Base-by-base conservation (phyloP, 306 rosid genomes). In the Malus fusca region DNA sequence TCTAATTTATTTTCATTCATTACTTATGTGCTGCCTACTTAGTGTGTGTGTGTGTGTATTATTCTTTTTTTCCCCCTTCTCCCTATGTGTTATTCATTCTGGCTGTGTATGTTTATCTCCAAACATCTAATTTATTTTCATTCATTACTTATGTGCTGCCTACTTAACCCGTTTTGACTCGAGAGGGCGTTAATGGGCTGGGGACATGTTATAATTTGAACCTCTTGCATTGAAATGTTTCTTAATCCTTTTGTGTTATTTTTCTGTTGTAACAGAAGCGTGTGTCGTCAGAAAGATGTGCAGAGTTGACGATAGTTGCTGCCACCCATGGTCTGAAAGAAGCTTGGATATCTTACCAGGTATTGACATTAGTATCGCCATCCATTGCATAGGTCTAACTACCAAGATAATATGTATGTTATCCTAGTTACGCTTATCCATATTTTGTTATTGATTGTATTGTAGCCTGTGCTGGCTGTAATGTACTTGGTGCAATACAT, bases 281-380 rank as follows among this genome's bases (percentile, higher is more conserved):
- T 11, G 85, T 95, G 28, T 79, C 97, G 22, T 83, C 97, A 30
- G 98, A 90, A 89, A 89, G 72, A 82, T 95, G 98, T 69, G 97
- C 92, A 2, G 96, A 95, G 88, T 88, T 90, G 77, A 88, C 93
- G 44, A 92, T 95, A 81, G 88, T 95, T 85, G 97, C 98, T 68
- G 92, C 97, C 30, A 84, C 90, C 67, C 97, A 92, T 89, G 85
- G 85, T 78, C 84, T 95, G 44, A 95, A 90, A 79, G 98, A 95
- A 90, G 98, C 82, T 81, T 95, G 98, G 98, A 95, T 95, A 86
- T 90, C 98, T 72, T 69, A 79, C 85, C 97, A 92, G 96, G 98
- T 95, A 86, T 73, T 69, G 52, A 30, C 76, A 77, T 82, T 72
- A 59, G 23, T 51, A 9, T 31, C 5, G 23, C 25, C 42, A 0